These are phyloP conservation scores for Secale cereale DNA, from an alignment of 176 grass and related monocot species.

Conservation along the genomic window DNA sequence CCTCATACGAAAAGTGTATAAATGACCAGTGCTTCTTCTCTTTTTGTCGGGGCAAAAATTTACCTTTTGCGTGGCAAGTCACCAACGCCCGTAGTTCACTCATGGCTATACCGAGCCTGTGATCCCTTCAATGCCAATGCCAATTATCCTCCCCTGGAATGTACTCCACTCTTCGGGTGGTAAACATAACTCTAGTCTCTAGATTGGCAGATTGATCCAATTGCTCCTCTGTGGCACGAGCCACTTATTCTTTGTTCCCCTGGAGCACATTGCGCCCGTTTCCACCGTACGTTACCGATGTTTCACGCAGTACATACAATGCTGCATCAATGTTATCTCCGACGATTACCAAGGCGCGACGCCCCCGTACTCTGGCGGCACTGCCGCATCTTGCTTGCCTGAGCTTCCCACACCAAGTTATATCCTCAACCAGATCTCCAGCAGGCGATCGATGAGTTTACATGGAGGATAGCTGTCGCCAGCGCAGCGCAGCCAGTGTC, in stretches of 20 bases:
- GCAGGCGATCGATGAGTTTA: slow-evolving; percentile 4
- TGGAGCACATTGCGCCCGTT: too few species aligned
- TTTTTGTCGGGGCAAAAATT: too few species aligned
- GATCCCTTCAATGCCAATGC: not conserved
- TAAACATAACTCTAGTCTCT: not conserved
- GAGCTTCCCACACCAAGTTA: not conserved
- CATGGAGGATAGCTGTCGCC: slow-evolving; percentile 18
- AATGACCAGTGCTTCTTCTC: not conserved
- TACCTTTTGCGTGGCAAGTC: too few species aligned
- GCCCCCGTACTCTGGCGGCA: not conserved
- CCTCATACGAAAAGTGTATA: slow-evolving; percentile 49
- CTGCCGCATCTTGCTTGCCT: not conserved
- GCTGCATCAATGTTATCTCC: too few species aligned
- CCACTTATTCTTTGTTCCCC: too few species aligned
- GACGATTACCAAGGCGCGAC: not conserved
- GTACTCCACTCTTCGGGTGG: not conserved
- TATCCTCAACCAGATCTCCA: slow-evolving; percentile 13
- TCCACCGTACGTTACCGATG: too few species aligned
- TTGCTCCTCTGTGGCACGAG: too few species aligned
- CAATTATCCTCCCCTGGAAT: too few species aligned
- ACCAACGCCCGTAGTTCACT: not conserved
- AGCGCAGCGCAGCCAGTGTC: not conserved
- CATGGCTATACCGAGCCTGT: not conserved
- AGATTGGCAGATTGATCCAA: too few species aligned
- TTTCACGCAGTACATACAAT: too few species aligned